These are phyloP conservation scores for Striga hermonthica DNA, from an alignment of 305 asterid species.

Conservation along the genomic window DNA sequence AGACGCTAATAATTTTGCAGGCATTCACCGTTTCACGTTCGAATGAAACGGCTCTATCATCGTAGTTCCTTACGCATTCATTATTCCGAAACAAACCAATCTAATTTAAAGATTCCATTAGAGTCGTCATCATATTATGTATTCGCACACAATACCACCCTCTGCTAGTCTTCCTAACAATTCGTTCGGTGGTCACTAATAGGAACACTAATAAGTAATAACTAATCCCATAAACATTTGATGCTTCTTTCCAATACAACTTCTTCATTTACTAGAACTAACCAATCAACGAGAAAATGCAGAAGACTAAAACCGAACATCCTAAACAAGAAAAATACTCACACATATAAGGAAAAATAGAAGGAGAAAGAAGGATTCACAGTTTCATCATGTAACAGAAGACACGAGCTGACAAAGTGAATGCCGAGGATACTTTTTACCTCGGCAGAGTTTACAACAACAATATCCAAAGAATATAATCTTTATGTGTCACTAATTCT, in stretches of 20 bases:
- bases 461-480: slow-evolving; percentile 43
- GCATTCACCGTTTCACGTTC: not conserved
- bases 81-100: not conserved
- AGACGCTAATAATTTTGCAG: not conserved
- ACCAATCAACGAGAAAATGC: not conserved
- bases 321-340: not conserved
- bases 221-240: not conserved
- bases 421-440: slow-evolving; percentile 13
- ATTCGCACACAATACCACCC: too few relatives aligned
- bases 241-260: not conserved
- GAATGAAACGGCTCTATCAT: not conserved
- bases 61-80: not conserved
- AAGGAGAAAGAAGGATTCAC: slow-evolving; percentile 11
- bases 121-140: not conserved
- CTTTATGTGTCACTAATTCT: slow-evolving; percentile 36
- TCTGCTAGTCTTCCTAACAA: not conserved
- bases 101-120: not conserved
- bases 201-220: not conserved
- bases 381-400: slow-evolving; percentile 6
- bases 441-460: slow-evolving; percentile 30
- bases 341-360: slow-evolving; percentile 1
- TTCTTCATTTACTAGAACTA: slow-evolving; percentile 6
- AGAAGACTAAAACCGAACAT: not conserved
- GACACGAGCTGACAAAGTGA: slow-evolving; percentile 20
- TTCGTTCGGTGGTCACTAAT: not conserved